Base-by-base conservation (phyloP, 768 basidiomycete species). In the Mycena vitilis region DNA sequence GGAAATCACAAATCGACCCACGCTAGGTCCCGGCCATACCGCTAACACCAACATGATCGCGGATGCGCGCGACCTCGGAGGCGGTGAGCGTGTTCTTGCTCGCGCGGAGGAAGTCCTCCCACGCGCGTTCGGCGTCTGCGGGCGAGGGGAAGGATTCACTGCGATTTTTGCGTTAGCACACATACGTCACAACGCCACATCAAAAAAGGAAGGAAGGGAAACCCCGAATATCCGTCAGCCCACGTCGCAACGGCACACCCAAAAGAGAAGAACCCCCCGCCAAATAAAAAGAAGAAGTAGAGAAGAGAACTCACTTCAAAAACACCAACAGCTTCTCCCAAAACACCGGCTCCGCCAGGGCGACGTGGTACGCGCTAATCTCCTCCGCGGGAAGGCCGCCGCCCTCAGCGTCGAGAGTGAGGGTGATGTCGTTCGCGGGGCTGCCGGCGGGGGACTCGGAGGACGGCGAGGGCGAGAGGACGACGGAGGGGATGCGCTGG, bases 1-100 rank as follows among this genome's bases (percentile, higher is more conserved):
- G n/a, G n/a, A n/a, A n/a, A n/a, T n/a, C n/a, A n/a, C n/a, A n/a
- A n/a, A n/a, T n/a, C n/a, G n/a, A n/a, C n/a, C n/a, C n/a, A n/a
- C n/a, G n/a, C n/a, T n/a, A n/a, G n/a, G n/a, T 90, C 15, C 95
- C 95, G 23, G 90, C 93, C 95, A 96, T 96, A 36, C 95, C 96
- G 48, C 89, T 85, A 30, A 97, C 86, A 6, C 95, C 95, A 20
- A 95, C 92, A 23, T 85, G 83, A 77, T 98, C 97, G 55, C 97
- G 87, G 73, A 98, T 95, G 83, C 88, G 93, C 16, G 97, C 97
- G 64, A 98, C 94, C 76, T 98, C 94, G 68, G 85, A 89, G 0
- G 95, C 89, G 20, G 89, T 93, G 74, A 99, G 84, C 34, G 86
- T 86, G 9, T 89, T 91, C 76, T 96, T 96, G 77, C 89, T 90